These are phyloP conservation scores for Phlebiopsis gigantea DNA, from an alignment of 768 basidiomycete species.

Conservation along the genomic window DNA sequence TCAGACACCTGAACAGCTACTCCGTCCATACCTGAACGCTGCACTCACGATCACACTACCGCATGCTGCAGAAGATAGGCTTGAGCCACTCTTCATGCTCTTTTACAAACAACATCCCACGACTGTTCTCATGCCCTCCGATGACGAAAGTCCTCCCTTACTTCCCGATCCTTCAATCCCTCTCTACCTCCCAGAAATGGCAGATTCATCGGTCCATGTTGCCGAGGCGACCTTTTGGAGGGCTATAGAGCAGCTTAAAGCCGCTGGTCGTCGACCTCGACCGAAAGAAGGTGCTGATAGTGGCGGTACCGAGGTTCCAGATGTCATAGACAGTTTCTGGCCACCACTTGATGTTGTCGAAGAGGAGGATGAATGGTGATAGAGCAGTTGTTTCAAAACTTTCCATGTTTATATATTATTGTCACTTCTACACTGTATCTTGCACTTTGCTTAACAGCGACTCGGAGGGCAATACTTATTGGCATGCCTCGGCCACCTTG, in stretches of 20 bases:
- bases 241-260: constrained; percentile 29
- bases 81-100: constrained; percentile 44
- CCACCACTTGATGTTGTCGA: constrained; percentile 35
- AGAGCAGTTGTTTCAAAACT: no score
- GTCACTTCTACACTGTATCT: no score
- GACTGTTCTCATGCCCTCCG: background rate
- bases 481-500: no score
- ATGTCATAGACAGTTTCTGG: constrained; percentile 29
- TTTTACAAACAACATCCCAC: constrained; percentile 48
- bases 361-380: constrained; percentile 14
- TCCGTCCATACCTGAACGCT: constrained; percentile 54
- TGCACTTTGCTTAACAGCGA: no score
- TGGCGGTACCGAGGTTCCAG: constrained; percentile 14
- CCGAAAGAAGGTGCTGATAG: constrained; percentile 4
- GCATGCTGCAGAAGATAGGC: constrained; percentile 8
- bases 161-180: constrained; percentile 26
- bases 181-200: constrained; percentile 41
- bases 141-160: constrained; percentile 19
- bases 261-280: constrained; percentile 23
- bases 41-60: constrained; percentile 28
- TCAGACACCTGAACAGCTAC: constrained; percentile 34
- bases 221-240: constrained; percentile 58
- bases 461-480: no score
- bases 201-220: constrained; percentile 49
- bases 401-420: no score